A percentile compares a stretch with the other conserved stretches of the same genome.
Evolutionary conservation across 495 filamentous ascomycete species (phyloP).

Genomic region (Penicillium arizonense): DNA sequence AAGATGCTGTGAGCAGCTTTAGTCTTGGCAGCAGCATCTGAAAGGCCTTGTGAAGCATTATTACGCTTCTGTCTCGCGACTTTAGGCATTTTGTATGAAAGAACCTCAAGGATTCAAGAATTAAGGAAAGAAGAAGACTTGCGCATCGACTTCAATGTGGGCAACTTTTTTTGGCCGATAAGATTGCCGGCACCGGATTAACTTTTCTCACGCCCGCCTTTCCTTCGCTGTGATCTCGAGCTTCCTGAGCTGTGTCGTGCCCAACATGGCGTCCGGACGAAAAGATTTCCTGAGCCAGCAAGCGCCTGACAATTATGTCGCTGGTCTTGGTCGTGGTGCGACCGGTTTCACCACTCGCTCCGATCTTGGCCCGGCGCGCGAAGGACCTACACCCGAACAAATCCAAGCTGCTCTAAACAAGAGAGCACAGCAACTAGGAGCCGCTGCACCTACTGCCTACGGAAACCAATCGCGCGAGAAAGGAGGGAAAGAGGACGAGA

Average conservation of each 20-base stretch:
- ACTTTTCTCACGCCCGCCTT: constrained; percentile 18
- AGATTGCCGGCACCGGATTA: constrained; percentile 40
- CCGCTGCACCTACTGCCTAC: constrained; percentile 76
- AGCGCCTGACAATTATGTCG: constrained; percentile 97
- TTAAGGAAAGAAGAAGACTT: neutral
- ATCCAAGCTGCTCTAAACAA: constrained; percentile 97
- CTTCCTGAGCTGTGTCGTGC: constrained; percentile 1
- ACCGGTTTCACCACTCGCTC: constrained; percentile 98
- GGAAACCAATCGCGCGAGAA: constrained; percentile 70
- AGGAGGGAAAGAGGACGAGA: constrained; percentile 54
- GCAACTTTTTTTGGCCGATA: constrained; percentile 37
- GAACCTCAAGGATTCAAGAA: neutral
- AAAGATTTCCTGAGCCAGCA: constrained; percentile 90
- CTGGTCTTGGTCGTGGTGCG: constrained; percentile 93
- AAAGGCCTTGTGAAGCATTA: constrained; percentile 47
- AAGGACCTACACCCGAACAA: constrained; percentile 96
- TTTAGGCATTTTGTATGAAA: constrained; percentile 29
- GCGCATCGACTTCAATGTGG: constrained; percentile 8
- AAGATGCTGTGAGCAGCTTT: constrained; percentile 78
- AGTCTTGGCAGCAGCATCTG: constrained; percentile 45
- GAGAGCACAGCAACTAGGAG: constrained; percentile 80
- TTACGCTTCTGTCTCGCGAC: constrained; percentile 57
- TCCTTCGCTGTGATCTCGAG: constrained; percentile 7
- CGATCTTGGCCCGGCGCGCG: constrained; percentile 92
- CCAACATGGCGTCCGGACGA: constrained; percentile 66